Evolutionary conservation across 2,329 filamentous ascomycete species (phyloP).

Genomic region (Xylariales sp.): DNA sequence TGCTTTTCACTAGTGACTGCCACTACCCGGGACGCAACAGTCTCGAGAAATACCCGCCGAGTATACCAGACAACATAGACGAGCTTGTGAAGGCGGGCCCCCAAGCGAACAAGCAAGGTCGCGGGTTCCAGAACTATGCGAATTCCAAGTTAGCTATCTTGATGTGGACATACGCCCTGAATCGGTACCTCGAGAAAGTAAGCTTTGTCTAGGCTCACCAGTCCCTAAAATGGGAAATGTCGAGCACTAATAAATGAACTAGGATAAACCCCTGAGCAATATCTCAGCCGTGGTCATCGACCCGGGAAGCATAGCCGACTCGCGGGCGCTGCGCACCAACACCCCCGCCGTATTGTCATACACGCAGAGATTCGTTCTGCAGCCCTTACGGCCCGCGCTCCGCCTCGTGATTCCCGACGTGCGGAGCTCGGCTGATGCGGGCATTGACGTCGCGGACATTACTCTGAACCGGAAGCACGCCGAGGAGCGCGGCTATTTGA

Average conservation of each 20-base stretch:
- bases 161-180: conserved; percentile 56
- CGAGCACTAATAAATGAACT: background rate
- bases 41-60: conserved; percentile 52
- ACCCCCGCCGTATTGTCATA: conserved; percentile 45
- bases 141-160: conserved; percentile 55
- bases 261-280: conserved; percentile 44
- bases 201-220: background rate
- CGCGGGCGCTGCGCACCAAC: conserved; percentile 52
- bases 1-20: conserved; percentile 48
- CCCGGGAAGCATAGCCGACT: conserved; percentile 52
- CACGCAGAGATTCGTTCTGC: conserved; percentile 45
- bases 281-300: conserved; percentile 48
- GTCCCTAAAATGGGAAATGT: background rate
- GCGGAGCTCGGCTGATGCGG: conserved; percentile 49
- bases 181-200: conserved; percentile 48
- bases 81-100: conserved; percentile 50
- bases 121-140: conserved; percentile 58
- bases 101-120: conserved; percentile 52
- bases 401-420: conserved; percentile 49
- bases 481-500: conserved; percentile 52
- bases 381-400: conserved; percentile 44
- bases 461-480: conserved; percentile 43
- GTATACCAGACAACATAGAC: conserved; percentile 53
- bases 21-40: conserved; percentile 55
- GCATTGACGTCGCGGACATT: conserved; percentile 39